These are phyloP conservation scores for Glycyrrhiza uralensis DNA, from an alignment of 306 rosid species.

Conservation along the genomic window DNA sequence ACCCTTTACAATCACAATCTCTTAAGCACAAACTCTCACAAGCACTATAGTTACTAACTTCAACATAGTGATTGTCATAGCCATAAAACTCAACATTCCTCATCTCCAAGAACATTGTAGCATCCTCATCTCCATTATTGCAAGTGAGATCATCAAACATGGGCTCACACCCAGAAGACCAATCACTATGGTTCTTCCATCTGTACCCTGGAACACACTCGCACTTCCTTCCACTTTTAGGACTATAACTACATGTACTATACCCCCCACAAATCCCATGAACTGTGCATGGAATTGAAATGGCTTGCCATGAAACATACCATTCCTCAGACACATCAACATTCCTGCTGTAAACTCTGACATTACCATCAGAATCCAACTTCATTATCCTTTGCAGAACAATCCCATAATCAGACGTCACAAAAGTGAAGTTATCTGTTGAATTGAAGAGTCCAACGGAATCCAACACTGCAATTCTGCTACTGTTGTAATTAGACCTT, in stretches of 20 bases:
- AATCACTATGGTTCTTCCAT: slow-evolving; percentile 20
- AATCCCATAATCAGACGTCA: slow-evolving; percentile 13
- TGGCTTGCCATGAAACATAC: slow-evolving; percentile 36
- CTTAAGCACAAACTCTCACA: slow-evolving; percentile 32
- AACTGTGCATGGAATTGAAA: not conserved
- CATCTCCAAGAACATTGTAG: slow-evolving; percentile 7
- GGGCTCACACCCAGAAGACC: slow-evolving; percentile 51
- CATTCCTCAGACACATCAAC: not conserved
- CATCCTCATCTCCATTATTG: not conserved
- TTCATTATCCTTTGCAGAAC: not conserved
- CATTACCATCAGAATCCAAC: slow-evolving; percentile 25
- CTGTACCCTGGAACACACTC: slow-evolving; percentile 33
- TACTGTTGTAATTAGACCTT: slow-evolving; percentile 6
- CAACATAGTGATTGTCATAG: slow-evolving; percentile 2
- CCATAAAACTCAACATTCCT: slow-evolving; percentile 28
- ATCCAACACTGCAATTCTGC: slow-evolving; percentile 7
- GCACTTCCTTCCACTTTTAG: slow-evolving; percentile 23
- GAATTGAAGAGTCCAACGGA: slow-evolving; percentile 15
- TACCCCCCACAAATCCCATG: slow-evolving; percentile 37
- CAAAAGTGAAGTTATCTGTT: not conserved
- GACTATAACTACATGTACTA: slow-evolving; percentile 18
- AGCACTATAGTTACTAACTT: not conserved
- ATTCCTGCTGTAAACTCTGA: slow-evolving; percentile 24
- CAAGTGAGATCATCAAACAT: slow-evolving; percentile 19
- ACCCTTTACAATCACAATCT: slow-evolving; percentile 22